Conservation (phyloP, 495 filamentous ascomycete genomes). For the Annulohypoxylon bovei region DNA sequence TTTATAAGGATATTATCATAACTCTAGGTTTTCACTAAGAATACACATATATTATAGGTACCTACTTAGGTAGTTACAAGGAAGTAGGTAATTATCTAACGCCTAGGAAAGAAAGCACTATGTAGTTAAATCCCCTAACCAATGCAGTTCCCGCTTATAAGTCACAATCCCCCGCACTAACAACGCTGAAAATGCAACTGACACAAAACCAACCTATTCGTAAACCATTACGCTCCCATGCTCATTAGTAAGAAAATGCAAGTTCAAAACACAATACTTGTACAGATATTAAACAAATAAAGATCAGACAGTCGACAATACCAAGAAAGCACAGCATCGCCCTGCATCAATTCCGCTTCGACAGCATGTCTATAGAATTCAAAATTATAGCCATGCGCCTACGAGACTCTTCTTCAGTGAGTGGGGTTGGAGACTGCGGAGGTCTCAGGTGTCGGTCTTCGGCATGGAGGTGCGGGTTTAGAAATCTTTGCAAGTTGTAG, state of each 20-base stretch:
- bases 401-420: conserved; percentile 42
- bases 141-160: conserved; percentile 2
- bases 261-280: background rate
- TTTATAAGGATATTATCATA: too few relatives aligned
- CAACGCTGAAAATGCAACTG: conserved; percentile 10
- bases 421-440: conserved; percentile 33
- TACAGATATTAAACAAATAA: background rate
- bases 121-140: background rate
- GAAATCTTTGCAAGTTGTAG: conserved; percentile 44
- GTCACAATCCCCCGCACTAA: background rate
- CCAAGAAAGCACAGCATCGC: background rate
- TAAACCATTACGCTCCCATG: background rate
- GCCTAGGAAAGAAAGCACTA: too few relatives aligned
- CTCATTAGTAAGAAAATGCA: background rate
- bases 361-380: conserved; percentile 10
- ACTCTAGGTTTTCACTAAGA: too few relatives aligned
- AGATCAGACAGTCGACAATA: background rate
- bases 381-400: conserved; percentile 43
- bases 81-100: too few relatives aligned
- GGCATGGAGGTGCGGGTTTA: conserved; percentile 44
- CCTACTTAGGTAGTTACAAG: too few relatives aligned
- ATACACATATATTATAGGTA: too few relatives aligned
- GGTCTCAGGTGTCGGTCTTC: conserved; percentile 39
- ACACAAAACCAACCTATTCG: background rate
- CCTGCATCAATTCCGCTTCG: conserved; percentile 19